phyloP scores from a whole-genome alignment of 192 early-diverging fungal species.

The Phycomyces nitens region DNA sequence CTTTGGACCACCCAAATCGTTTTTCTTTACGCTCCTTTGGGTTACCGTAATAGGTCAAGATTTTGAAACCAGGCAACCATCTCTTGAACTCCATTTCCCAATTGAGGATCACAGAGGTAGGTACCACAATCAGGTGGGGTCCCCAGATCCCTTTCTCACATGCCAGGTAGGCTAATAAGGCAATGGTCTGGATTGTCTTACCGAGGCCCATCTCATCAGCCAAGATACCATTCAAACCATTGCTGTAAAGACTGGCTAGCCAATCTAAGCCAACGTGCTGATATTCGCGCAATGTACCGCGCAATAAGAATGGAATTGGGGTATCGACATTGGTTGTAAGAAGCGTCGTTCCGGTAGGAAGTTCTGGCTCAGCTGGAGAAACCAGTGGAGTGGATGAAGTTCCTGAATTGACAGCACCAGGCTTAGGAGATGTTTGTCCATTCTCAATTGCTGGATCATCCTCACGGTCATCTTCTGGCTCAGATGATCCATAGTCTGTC shows the following conservation, averaged over 20 bases:
- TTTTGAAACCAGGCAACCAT: constrained; percentile 71
- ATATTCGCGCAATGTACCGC: constrained; percentile 78
- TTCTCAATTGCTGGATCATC: constrained; percentile 8
- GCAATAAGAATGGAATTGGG: constrained; percentile 55
- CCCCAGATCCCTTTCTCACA: constrained; percentile 60
- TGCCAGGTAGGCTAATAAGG: constrained; percentile 62
- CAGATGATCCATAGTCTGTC: constrained; percentile 29
- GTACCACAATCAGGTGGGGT: constrained; percentile 73
- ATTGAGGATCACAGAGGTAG: constrained; percentile 71
- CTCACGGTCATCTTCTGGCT: constrained; percentile 6
- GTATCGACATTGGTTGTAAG: constrained; percentile 46
- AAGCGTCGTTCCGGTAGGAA: constrained; percentile 32
- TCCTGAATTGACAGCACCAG: neutral
- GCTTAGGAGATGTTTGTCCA: neutral
- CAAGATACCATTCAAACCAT: constrained; percentile 74
- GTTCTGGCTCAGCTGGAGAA: too few species aligned
- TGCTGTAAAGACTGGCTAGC: constrained; percentile 82
- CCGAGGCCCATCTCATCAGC: constrained; percentile 69
- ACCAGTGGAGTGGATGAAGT: neutral
- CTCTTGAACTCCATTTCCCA: constrained; percentile 74
- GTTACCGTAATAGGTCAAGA: constrained; percentile 74
- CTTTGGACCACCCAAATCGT: constrained; percentile 54
- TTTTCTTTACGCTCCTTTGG: constrained; percentile 63
- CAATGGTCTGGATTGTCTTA: constrained; percentile 68
- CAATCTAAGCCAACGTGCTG: constrained; percentile 89